phyloP scores from a whole-genome alignment of 2,329 filamentous ascomycete genomes.

The Pezicula neosporulosa region DNA sequence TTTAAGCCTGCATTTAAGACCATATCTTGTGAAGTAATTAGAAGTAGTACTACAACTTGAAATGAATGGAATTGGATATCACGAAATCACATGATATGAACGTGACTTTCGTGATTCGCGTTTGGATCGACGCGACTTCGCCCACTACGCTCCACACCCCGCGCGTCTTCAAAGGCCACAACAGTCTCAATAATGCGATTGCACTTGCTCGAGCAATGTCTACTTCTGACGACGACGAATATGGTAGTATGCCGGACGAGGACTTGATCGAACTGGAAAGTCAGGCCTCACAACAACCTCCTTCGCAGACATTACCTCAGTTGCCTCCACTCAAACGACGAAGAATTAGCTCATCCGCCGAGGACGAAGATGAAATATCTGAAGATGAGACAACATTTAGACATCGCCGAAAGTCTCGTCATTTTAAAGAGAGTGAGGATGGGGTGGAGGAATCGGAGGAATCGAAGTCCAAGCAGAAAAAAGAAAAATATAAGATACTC shows the following conservation, averaged over 20 bases:
- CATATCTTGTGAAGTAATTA: too few relatives aligned
- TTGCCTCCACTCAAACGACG: slow-evolving; percentile 33
- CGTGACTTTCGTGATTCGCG: too few relatives aligned
- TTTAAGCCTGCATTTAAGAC: too few relatives aligned
- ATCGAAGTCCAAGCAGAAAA: slow-evolving; percentile 21
- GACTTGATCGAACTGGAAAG: slow-evolving; percentile 60
- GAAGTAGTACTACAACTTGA: too few relatives aligned
- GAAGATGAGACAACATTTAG: slow-evolving; percentile 8
- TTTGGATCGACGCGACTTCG: too few relatives aligned
- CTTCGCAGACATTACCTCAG: slow-evolving; percentile 22
- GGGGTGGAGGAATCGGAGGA: slow-evolving; percentile 17
- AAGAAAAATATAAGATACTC: slow-evolving; percentile 23
- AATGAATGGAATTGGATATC: too few relatives aligned
- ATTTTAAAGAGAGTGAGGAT: slow-evolving; percentile 8
- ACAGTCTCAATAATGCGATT: neutral
- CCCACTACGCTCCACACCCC: neutral
- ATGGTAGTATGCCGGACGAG: slow-evolving; percentile 63
- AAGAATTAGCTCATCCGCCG: slow-evolving; percentile 16
- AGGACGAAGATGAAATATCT: slow-evolving; percentile 5
- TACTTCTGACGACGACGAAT: slow-evolving; percentile 49
- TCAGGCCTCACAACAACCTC: slow-evolving; percentile 34
- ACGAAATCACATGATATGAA: too few relatives aligned
- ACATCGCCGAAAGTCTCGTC: slow-evolving; percentile 10
- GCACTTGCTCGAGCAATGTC: neutral
- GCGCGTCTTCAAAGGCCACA: neutral